phyloP scores from a whole-genome alignment of 129 eudicot species.

The Tanacetum coccineum region DNA sequence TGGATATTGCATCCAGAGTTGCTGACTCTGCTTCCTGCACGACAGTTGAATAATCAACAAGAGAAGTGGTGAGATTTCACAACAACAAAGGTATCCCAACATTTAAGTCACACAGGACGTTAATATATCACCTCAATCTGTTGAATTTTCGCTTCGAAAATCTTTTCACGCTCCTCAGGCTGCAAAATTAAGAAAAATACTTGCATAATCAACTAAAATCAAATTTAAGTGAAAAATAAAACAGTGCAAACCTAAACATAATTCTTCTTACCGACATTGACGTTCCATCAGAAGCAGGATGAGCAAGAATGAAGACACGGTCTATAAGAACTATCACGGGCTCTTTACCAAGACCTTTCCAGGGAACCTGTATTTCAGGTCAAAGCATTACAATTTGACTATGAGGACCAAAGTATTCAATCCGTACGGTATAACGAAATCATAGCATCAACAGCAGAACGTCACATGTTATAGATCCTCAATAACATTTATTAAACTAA shows the following conservation, averaged over 20 bases:
- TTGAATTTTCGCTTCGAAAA: slow-evolving; percentile 81
- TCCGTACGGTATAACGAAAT: slow-evolving; percentile 9
- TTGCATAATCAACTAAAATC: slow-evolving; percentile 10
- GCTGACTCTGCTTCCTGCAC: slow-evolving; percentile 96
- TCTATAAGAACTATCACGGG: slow-evolving; percentile 97
- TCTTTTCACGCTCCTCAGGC: slow-evolving; percentile 90
- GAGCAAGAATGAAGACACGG: slow-evolving; percentile 88
- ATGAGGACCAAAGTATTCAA: neutral
- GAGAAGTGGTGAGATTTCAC: slow-evolving; percentile 12
- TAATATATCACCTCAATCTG: slow-evolving; percentile 67
- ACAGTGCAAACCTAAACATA: slow-evolving; percentile 6
- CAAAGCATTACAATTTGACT: slow-evolving; percentile 6
- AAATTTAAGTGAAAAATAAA: slow-evolving; percentile 15
- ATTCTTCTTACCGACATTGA: slow-evolving; percentile 55
- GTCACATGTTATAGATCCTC: neutral
- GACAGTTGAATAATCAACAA: slow-evolving; percentile 16
- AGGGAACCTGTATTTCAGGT: slow-evolving; percentile 64
- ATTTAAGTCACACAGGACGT: neutral
- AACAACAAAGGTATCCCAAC: neutral
- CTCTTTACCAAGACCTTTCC: slow-evolving; percentile 99
- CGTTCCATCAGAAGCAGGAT: slow-evolving; percentile 80
- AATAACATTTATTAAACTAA: neutral
- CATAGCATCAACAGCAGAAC: slow-evolving; percentile 8
- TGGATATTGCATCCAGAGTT: slow-evolving; percentile 89
- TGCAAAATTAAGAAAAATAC: slow-evolving; percentile 21